phyloP scores from a whole-genome alignment of 805 yeast genomes.

The Kazachstania psychrophila region DNA sequence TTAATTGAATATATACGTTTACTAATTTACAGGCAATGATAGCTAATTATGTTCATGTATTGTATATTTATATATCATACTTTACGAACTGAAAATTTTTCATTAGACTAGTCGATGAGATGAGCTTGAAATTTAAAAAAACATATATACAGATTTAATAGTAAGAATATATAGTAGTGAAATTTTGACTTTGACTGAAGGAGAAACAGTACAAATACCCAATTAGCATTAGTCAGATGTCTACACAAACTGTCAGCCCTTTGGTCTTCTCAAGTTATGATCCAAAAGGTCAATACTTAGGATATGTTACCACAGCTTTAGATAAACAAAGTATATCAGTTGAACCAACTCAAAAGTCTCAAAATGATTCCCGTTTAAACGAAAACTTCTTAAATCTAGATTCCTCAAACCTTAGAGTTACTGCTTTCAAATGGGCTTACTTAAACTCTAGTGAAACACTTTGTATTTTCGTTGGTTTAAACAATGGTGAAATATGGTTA shows the following conservation, averaged over 20 bases:
- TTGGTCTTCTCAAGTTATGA: constrained; percentile 44
- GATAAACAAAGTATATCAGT: constrained; percentile 65
- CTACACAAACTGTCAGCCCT: constrained; percentile 6
- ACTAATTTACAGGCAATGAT: background rate
- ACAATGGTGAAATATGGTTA: constrained; percentile 52
- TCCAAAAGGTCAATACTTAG: constrained; percentile 50
- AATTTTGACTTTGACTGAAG: no score
- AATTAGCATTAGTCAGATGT: no score
- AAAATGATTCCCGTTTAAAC: constrained; percentile 30
- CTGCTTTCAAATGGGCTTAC: constrained; percentile 19
- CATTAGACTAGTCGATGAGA: constrained; percentile 5
- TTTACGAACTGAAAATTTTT: constrained; percentile 6
- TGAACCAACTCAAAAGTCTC: constrained; percentile 35
- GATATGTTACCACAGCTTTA: constrained; percentile 56
- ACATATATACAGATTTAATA: background rate
- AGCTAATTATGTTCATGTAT: background rate
- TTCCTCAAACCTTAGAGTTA: constrained; percentile 17
- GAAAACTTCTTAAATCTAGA: constrained; percentile 22
- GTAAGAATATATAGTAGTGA: background rate
- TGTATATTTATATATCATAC: background rate
- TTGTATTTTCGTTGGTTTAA: constrained; percentile 52
- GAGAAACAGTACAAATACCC: no score
- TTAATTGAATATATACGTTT: no score
- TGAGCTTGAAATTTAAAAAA: constrained; percentile 5
- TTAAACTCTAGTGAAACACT: constrained; percentile 33